Base-by-base conservation (phyloP, 768 basidiomycete species). In the Hericium erinaceus region DNA sequence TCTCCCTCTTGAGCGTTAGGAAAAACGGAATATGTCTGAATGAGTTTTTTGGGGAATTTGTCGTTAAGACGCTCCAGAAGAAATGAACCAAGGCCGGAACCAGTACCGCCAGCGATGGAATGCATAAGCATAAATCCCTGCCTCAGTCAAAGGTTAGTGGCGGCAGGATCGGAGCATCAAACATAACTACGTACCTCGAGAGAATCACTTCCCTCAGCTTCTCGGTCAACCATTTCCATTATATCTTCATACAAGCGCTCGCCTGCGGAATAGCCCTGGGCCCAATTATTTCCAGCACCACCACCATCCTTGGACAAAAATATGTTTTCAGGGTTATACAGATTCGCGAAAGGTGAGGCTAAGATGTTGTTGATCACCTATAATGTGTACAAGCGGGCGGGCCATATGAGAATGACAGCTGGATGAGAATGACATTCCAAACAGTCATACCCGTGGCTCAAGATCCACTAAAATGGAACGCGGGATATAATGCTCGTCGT, bases 271-370 rank as follows among this genome's bases (percentile, higher is more conserved):
- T 95, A 95, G 13, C 95, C 95, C 64, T 94, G 92, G 0, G 95
- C 95, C 92, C 95, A 98, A 68, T 98, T 98, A 67, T 99, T 99
- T 16, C 97, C 97, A 12, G 97, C 97, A 38, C 97, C 97, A n/a
- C 97, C 95, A 4, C 97, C 97, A 67, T 95, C 94, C 72, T 95
- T 91, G 2, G 91, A 93, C 22, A 95, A 77, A 66, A 91, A 98
- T 40, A 98, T 95, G 66, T 99, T 99, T 68, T 98, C 97, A 0
- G 95, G 95, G 68, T 99, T 99, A 72, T 98, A 99, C 38, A 99
- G 73, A 65, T 83, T 87, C 51, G 89, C 88, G 74, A 90, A 94
- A 0, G 92, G 83, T 33, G 92, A 92, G 22, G 85, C 77, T 40
- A 93, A 79, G 67, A 99, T 98, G 61, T 89, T 92, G 71, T 97